phyloP scores from a whole-genome alignment of 192 early-diverging fungal species.

The Linnemannia exigua region DNA sequence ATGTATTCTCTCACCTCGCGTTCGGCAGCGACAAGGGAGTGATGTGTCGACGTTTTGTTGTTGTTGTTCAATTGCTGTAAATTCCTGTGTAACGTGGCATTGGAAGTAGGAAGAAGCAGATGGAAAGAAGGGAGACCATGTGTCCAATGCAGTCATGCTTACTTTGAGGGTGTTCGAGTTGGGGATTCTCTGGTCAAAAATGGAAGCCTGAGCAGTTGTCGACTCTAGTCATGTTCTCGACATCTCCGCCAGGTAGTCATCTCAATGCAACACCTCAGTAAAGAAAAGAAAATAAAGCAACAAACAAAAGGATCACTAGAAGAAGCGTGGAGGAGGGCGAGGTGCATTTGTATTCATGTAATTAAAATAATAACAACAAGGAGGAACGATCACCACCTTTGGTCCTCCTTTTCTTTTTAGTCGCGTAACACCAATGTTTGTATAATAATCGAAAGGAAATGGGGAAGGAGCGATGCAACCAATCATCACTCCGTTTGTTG shows the following conservation, averaged over 20 bases:
- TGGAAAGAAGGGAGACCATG: neutral
- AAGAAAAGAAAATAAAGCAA: too few species aligned
- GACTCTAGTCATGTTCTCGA: too few species aligned
- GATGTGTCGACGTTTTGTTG: neutral
- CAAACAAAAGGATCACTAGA: too few species aligned
- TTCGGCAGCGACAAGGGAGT: neutral
- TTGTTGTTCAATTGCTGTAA: neutral
- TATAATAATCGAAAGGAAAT: neutral
- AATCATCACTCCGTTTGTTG: too few species aligned
- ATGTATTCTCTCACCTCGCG: neutral
- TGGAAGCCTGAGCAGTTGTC: too few species aligned
- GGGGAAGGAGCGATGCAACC: neutral
- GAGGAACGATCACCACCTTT: neutral
- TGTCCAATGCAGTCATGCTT: neutral
- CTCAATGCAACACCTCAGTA: too few species aligned
- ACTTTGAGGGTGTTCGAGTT: too few species aligned
- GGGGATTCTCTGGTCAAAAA: too few species aligned
- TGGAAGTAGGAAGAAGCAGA: neutral
- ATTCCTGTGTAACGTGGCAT: neutral
- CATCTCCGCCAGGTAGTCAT: too few species aligned
- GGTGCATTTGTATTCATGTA: too few species aligned
- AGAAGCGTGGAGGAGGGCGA: too few species aligned
- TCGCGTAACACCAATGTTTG: neutral
- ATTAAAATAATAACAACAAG: too few species aligned
- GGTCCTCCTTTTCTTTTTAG: neutral